A percentile compares a stretch with the other conserved stretches of the same genome.
phyloP scores from a whole-genome alignment of 2,329 filamentous ascomycete species.

The Fusarium austroafricanum region DNA sequence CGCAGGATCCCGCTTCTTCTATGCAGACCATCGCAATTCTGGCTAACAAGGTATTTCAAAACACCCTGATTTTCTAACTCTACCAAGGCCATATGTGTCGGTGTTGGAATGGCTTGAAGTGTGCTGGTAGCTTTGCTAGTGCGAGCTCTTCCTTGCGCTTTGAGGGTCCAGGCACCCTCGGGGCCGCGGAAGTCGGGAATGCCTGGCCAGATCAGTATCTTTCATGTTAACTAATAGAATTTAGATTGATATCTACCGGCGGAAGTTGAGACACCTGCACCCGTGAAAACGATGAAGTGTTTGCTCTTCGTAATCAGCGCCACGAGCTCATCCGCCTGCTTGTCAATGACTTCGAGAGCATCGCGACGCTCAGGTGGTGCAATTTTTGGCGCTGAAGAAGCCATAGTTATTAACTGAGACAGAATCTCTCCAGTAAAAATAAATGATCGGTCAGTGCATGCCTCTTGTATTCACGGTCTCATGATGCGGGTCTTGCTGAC shows the following conservation, averaged over 20 bases:
- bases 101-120: constrained; percentile 58
- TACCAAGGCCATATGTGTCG: constrained; percentile 60
- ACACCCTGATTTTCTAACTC: constrained; percentile 56
- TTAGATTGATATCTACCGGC: too few relatives aligned
- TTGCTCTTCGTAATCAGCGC: constrained; percentile 55
- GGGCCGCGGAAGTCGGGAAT: constrained; percentile 63
- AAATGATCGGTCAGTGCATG: too few relatives aligned
- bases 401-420: constrained; percentile 13
- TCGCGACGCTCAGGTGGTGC: constrained; percentile 31
- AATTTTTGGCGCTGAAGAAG: constrained; percentile 24
- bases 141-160: constrained; percentile 54
- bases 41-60: constrained; percentile 58
- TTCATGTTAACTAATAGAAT: too few relatives aligned
- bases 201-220: too few relatives aligned
- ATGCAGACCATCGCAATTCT: constrained; percentile 56
- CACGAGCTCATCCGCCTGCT: constrained; percentile 53
- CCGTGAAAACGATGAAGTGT: constrained; percentile 60
- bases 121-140: constrained; percentile 51
- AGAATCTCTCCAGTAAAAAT: not conserved
- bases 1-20: constrained; percentile 59
- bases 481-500: not conserved
- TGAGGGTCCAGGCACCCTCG: constrained; percentile 58
- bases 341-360: constrained; percentile 27
- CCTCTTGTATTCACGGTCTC: not conserved
- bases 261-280: constrained; percentile 60